Evolutionary conservation across 305 asterid species (phyloP).

Genomic region (Ilex paraguariensis): DNA sequence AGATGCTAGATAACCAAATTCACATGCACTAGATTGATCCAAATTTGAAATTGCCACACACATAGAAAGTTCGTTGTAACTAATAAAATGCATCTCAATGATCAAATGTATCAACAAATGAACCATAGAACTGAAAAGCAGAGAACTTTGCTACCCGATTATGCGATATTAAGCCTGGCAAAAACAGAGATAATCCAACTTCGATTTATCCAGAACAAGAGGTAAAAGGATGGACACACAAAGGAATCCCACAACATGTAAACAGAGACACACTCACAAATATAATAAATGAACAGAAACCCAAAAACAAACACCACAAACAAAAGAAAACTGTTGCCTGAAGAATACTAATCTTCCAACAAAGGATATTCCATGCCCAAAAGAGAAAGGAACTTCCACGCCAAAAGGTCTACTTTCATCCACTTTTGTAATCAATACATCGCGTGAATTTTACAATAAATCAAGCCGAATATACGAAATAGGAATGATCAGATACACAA

Average conservation of each 20-base stretch:
- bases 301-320: no score
- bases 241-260: neutral
- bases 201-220: no score
- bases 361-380: slow-evolving; percentile 38
- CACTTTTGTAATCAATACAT: slow-evolving; percentile 12
- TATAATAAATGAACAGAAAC: neutral
- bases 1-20: no score
- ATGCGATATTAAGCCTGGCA: no score
- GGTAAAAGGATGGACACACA: neutral
- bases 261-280: slow-evolving; percentile 1
- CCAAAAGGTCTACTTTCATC: slow-evolving; percentile 15
- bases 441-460: slow-evolving; percentile 12
- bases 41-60: no score
- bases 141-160: no score
- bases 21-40: no score
- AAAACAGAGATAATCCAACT: no score
- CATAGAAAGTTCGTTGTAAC: no score
- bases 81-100: neutral
- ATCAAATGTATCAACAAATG: neutral
- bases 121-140: neutral
- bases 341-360: slow-evolving; percentile 43
- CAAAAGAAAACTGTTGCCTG: slow-evolving; percentile 38
- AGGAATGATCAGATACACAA: slow-evolving; percentile 10
- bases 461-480: slow-evolving; percentile 4
- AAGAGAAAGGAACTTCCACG: slow-evolving; percentile 23